Evolutionary conservation across 108 stramenopile species (phyloP).

Genomic region (Cyclotella atomus): DNA sequence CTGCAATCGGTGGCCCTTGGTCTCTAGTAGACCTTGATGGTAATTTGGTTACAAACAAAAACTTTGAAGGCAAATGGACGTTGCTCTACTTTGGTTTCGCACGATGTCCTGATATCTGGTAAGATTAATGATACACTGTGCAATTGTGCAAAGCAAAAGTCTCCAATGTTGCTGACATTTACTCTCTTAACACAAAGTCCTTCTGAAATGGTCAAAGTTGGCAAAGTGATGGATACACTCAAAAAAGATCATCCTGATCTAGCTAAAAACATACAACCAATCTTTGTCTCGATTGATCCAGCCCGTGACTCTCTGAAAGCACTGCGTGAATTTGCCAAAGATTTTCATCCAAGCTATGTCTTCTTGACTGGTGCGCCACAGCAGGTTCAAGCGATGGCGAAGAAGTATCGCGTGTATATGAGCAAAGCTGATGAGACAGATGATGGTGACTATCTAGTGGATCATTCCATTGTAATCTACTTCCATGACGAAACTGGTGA

Average conservation of each 20-base stretch:
- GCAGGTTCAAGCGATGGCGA: conserved; percentile 95
- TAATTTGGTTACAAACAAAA: conserved; percentile 80
- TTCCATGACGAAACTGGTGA: conserved; percentile 96
- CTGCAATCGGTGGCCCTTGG: conserved; percentile 91
- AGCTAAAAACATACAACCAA: conserved; percentile 78
- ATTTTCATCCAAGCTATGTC: conserved; percentile 93
- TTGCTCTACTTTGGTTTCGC: conserved; percentile 99
- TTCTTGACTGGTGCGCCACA: conserved; percentile 94
- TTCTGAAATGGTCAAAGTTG: conserved; percentile 98
- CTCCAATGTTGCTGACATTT: too few relatives aligned
- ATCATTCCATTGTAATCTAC: conserved; percentile 99
- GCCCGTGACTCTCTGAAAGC: conserved; percentile 96
- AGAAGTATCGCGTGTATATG: conserved; percentile 97
- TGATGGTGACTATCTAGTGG: conserved; percentile 98
- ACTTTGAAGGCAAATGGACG: conserved; percentile 89
- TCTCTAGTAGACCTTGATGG: conserved; percentile 88
- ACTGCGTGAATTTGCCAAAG: conserved; percentile 90
- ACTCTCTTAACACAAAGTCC: conserved; percentile 52
- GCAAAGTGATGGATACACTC: conserved; percentile 90
- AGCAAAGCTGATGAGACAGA: conserved; percentile 93
- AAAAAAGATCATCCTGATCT: conserved; percentile 76
- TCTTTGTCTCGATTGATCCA: conserved; percentile 98
- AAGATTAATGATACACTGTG: conserved; percentile 7
- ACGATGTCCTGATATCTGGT: conserved; percentile 99
- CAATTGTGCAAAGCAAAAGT: too few relatives aligned